phyloP scores from a whole-genome alignment of 208 protist species.

The Hexamita inflata region DNA sequence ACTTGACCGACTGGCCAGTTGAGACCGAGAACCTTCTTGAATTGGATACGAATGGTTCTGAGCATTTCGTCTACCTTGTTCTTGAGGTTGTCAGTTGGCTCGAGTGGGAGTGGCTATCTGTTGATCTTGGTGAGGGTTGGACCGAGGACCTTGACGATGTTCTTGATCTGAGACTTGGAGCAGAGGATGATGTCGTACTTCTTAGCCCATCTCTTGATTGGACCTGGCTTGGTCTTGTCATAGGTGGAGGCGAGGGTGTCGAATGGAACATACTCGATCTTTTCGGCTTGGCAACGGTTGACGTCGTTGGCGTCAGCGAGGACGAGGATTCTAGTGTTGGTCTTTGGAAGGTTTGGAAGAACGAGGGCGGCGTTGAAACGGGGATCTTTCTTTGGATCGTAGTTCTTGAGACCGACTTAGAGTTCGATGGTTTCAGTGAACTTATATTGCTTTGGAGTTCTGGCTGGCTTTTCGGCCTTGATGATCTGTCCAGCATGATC shows the following conservation, averaged over 20 bases:
- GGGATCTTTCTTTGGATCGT: conserved; percentile 93
- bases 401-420: conserved; percentile 96
- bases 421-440: conserved; percentile 96
- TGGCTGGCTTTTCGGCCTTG: no score
- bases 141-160: conserved; percentile 76
- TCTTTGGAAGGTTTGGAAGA: conserved; percentile 72
- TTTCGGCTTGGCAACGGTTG: conserved; percentile 72
- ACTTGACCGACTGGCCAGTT: conserved; percentile 85
- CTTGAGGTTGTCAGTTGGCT: conserved; percentile 66
- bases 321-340: conserved; percentile 75
- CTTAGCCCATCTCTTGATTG: conserved; percentile 85
- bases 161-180: conserved; percentile 84
- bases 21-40: conserved; percentile 95
- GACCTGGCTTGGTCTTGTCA: conserved; percentile 98
- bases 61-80: conserved; percentile 77
- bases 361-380: conserved; percentile 87
- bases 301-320: conserved; percentile 81
- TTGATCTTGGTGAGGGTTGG: conserved; percentile 94
- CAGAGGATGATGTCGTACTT: conserved; percentile 93
- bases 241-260: conserved; percentile 95
- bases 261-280: conserved; percentile 69
- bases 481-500: no score
- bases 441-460: conserved; percentile 61
- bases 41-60: conserved; percentile 89
- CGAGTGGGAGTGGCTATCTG: conserved; percentile 90